These are phyloP conservation scores for Ophiorrhiza pumila DNA, from an alignment of 257 asterid genomes.

Conservation along the genomic window DNA sequence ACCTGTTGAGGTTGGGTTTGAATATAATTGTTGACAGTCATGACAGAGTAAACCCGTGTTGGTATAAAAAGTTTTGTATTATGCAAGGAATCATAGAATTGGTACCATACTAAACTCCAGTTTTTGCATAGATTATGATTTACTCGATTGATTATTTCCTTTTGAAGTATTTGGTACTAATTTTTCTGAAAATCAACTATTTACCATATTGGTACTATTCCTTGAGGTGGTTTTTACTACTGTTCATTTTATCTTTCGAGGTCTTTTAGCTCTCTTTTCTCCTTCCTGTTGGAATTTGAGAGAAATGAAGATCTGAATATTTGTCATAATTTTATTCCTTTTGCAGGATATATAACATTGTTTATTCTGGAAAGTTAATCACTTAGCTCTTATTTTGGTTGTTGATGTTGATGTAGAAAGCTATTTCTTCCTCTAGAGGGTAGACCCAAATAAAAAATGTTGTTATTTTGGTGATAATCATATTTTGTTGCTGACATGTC, in stretches of 20 bases:
- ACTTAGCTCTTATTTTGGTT: not conserved
- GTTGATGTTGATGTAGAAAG: not conserved
- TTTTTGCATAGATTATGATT: not conserved
- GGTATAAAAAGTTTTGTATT: not conserved
- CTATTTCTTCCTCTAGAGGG: not conserved
- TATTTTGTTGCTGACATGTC: constrained; percentile 1
- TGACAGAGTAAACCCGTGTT: not conserved
- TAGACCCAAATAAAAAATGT: not conserved
- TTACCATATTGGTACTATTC: not conserved
- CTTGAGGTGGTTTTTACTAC: not conserved
- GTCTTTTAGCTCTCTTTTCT: not conserved
- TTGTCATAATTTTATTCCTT: not conserved
- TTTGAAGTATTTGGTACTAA: not conserved
- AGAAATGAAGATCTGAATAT: not conserved
- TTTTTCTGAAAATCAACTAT: not conserved
- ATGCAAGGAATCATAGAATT: not conserved
- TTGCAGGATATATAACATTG: not conserved
- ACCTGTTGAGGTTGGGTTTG: not conserved
- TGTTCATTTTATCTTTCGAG: not conserved
- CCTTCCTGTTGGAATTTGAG: not conserved
- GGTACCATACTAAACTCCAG: not conserved
- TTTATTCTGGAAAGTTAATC: not conserved
- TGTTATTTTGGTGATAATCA: not conserved
- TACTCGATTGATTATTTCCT: not conserved
- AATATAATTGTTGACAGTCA: not conserved